Evolutionary conservation across 73 alveolate species (phyloP).

Genomic region (Tetrahymena thermophila): DNA sequence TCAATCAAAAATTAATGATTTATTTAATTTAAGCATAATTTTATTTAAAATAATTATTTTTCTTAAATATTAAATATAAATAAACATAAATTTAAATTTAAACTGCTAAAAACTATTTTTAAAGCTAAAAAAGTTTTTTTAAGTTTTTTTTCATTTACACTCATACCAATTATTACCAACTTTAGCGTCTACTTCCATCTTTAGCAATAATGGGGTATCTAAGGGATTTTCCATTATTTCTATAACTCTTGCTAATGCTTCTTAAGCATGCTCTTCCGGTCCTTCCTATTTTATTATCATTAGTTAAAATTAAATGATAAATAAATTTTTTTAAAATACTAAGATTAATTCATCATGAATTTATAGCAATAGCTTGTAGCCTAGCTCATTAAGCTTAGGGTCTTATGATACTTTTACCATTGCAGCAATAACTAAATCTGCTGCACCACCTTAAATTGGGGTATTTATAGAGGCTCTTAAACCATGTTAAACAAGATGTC

Average conservation of each 20-base stretch:
- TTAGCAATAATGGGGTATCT: slow-evolving; percentile 45
- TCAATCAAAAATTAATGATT: no score
- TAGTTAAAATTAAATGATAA: no score
- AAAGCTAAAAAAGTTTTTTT: neutral
- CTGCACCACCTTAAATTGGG: slow-evolving; percentile 95
- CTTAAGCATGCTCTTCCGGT: slow-evolving; percentile 63
- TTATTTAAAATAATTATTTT: no score
- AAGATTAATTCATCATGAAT: slow-evolving; percentile 93
- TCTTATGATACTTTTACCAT: slow-evolving; percentile 63
- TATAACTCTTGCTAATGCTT: slow-evolving; percentile 60
- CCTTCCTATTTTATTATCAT: slow-evolving; percentile 63
- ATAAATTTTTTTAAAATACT: neutral
- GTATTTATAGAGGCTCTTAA: slow-evolving; percentile 84
- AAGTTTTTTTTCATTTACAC: slow-evolving; percentile 52
- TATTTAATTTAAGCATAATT: no score
- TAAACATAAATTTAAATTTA: no score
- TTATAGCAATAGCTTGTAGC: slow-evolving; percentile 57
- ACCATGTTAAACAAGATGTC: slow-evolving; percentile 48
- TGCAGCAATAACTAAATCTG: slow-evolving; percentile 94
- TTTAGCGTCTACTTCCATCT: slow-evolving; percentile 81
- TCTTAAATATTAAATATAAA: no score
- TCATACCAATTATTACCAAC: slow-evolving; percentile 83
- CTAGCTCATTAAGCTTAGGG: slow-evolving; percentile 17
- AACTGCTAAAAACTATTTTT: neutral
- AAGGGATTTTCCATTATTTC: slow-evolving; percentile 73